phyloP scores from a whole-genome alignment of 2,329 filamentous ascomycete species.

The Dothiorella sarmentorum region DNA sequence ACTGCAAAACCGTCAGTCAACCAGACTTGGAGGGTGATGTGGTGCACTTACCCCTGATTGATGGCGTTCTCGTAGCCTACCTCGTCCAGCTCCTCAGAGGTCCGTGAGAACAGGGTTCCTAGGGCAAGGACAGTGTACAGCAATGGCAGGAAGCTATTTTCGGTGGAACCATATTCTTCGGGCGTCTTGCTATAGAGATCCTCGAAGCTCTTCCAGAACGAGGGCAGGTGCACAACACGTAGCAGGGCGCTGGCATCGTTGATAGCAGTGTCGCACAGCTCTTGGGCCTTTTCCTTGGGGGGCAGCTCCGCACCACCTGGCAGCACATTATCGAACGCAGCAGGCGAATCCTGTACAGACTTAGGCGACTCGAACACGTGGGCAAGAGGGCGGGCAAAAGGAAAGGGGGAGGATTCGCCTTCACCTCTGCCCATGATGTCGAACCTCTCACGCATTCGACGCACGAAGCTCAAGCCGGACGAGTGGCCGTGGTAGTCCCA shows the following conservation, averaged over 20 bases:
- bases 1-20: slow-evolving; percentile 24
- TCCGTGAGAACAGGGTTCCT: slow-evolving; percentile 46
- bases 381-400: slow-evolving; percentile 52
- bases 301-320: slow-evolving; percentile 59
- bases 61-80: slow-evolving; percentile 46
- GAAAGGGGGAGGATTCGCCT: slow-evolving; percentile 55
- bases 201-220: slow-evolving; percentile 75
- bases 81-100: slow-evolving; percentile 36
- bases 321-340: slow-evolving; percentile 38
- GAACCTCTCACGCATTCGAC: slow-evolving; percentile 83
- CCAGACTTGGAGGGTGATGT: neutral
- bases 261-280: slow-evolving; percentile 58
- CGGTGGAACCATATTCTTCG: slow-evolving; percentile 44
- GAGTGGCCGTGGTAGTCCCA: slow-evolving; percentile 96
- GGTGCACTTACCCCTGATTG: slow-evolving; percentile 41
- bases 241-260: slow-evolving; percentile 62
- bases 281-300: slow-evolving; percentile 53
- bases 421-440: slow-evolving; percentile 69
- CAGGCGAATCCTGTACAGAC: slow-evolving; percentile 61
- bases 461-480: slow-evolving; percentile 84
- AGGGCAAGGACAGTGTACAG: slow-evolving; percentile 48
- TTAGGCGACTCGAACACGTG: slow-evolving; percentile 68
- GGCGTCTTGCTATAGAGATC: slow-evolving; percentile 67
- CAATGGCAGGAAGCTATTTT: slow-evolving; percentile 47
- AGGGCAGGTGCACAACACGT: slow-evolving; percentile 75